Percentiles rank a stretch among this genome's conserved stretches.
These are phyloP conservation scores for Discostella pseudostelligera DNA, from an alignment of 108 stramenopile genomes.

Conservation along the genomic window DNA sequence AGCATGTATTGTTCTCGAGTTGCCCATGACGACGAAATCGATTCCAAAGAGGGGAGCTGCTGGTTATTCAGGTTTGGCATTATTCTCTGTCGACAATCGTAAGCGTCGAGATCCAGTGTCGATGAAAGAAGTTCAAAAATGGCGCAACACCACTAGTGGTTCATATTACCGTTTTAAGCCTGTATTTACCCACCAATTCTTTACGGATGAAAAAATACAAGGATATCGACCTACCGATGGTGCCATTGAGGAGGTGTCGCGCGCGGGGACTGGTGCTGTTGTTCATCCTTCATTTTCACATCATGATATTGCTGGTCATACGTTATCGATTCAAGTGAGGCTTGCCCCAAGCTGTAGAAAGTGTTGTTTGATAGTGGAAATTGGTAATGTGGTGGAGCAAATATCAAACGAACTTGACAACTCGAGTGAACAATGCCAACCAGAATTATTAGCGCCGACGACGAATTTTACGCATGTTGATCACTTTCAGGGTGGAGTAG, in stretches of 20 bases:
- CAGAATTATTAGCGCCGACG: too few species aligned
- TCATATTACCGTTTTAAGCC: slow-evolving; percentile 35
- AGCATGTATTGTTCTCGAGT: slow-evolving; percentile 7
- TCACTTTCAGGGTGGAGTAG: background rate
- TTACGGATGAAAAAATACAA: slow-evolving; percentile 23
- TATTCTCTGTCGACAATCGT: background rate
- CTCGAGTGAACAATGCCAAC: too few species aligned
- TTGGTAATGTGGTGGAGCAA: slow-evolving; percentile 2
- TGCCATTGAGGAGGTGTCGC: slow-evolving; percentile 6
- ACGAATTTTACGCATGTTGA: too few species aligned
- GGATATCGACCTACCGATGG: slow-evolving; percentile 35
- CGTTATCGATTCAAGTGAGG: slow-evolving; percentile 20
- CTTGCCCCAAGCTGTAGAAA: slow-evolving; percentile 36
- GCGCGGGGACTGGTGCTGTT: background rate
- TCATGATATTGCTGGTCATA: slow-evolving; percentile 14
- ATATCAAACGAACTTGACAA: too few species aligned
- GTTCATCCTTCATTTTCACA: slow-evolving; percentile 29
- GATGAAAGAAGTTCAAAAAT: slow-evolving; percentile 6
- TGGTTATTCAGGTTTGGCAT: background rate
- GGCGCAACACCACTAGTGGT: slow-evolving; percentile 1
- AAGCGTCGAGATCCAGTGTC: slow-evolving; percentile 6
- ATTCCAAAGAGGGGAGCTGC: background rate
- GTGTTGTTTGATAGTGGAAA: slow-evolving; percentile 23
- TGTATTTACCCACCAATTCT: slow-evolving; percentile 42
- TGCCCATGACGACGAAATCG: slow-evolving; percentile 5